Conservation (phyloP, 768 basidiomycete species). For the Phylloporus sp. region DNA sequence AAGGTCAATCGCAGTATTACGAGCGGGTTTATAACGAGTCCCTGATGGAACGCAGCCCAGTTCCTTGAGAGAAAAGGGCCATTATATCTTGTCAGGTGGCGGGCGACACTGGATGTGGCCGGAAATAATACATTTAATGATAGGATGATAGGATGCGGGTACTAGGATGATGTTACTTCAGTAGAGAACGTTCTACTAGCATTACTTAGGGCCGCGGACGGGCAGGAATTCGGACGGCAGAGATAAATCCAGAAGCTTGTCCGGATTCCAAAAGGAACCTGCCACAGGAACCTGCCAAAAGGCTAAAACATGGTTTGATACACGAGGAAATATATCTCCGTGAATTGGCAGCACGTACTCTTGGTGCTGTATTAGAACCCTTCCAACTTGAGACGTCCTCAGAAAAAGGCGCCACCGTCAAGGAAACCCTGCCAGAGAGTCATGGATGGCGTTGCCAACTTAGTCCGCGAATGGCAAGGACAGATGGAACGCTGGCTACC, state of each 20-base stretch:
- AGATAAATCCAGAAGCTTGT: no score
- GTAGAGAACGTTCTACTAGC: neutral
- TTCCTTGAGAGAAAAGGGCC: neutral
- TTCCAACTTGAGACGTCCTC: no score
- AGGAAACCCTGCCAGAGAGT: neutral
- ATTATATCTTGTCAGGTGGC: neutral
- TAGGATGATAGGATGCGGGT: neutral
- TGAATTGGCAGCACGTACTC: neutral
- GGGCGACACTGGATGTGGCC: neutral
- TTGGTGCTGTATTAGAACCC: neutral
- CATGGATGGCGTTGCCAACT: neutral
- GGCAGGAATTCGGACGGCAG: no score
- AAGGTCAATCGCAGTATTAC: neutral
- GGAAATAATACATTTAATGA: neutral
- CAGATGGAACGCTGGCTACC: no score
- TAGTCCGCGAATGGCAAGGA: no score
- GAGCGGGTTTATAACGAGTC: neutral
- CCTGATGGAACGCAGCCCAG: no score
- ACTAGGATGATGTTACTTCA: neutral
- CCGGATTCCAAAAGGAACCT: neutral
- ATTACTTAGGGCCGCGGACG: neutral
- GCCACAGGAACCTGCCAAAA: neutral
- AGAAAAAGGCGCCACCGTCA: no score
- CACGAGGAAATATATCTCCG: neutral
- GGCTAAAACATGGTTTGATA: neutral